Conservation (phyloP, 306 rosid species). For the Potentilla sterilis region DNA sequence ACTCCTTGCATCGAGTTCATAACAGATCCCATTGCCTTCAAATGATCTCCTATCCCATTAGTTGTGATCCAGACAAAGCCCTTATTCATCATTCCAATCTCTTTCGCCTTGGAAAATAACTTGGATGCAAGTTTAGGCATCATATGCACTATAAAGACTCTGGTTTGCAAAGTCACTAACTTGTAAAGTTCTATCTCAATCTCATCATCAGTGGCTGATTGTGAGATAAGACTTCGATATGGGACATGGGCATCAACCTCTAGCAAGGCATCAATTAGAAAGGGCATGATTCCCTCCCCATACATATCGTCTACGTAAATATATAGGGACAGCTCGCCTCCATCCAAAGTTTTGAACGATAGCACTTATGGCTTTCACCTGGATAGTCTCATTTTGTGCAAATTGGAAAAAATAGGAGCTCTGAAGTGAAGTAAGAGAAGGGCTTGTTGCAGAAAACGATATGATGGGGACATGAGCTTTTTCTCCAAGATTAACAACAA, state of each 20-base stretch:
- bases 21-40: slow-evolving; percentile 18
- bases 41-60: slow-evolving; percentile 19
- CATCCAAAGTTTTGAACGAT: neutral
- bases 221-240: neutral
- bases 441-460: slow-evolving; percentile 6
- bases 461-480: neutral
- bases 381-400: neutral
- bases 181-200: neutral
- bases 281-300: neutral
- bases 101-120: slow-evolving; percentile 27
- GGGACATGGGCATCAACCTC: neutral
- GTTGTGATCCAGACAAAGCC: slow-evolving; percentile 42
- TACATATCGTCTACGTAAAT: neutral
- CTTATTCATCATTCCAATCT: slow-evolving; percentile 39
- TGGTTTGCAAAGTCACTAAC: neutral
- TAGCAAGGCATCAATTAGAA: neutral
- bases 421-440: neutral
- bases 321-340: neutral
- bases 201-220: neutral
- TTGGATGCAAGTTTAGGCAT: slow-evolving; percentile 4
- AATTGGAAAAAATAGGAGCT: neutral
- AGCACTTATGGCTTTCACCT: neutral
- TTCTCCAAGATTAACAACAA: neutral
- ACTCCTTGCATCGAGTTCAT: slow-evolving; percentile 42
- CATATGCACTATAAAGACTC: slow-evolving; percentile 39